Conservation (phyloP, 352 stramenopile genomes). For the Phytophthora capsici region DNA sequence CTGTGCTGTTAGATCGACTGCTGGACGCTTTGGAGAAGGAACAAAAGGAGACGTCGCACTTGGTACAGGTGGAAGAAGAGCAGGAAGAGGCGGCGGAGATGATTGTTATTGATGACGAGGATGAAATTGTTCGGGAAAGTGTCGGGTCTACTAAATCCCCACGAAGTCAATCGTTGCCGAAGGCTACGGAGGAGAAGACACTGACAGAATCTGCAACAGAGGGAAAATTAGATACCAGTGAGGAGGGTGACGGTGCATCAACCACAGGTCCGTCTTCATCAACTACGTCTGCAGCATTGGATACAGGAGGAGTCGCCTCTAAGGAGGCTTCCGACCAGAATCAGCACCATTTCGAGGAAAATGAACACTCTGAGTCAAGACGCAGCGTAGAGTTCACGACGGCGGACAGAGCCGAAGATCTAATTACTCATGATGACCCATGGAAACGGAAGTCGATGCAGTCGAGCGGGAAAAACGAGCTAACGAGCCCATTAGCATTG, state of each 20-base stretch:
- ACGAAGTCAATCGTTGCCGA: conserved; percentile 15
- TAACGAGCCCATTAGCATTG: conserved; percentile 26
- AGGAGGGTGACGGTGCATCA: not conserved
- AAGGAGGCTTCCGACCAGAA: not conserved
- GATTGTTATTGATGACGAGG: conserved; percentile 25
- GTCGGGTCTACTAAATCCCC: conserved; percentile 30
- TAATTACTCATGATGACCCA: conserved; percentile 14
- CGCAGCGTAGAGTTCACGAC: not conserved
- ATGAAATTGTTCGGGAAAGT: conserved; percentile 76
- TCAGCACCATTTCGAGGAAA: not conserved
- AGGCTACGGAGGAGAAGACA: conserved; percentile 1
- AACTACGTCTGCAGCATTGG: not conserved
- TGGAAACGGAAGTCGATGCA: conserved; percentile 35
- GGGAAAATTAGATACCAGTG: not conserved
- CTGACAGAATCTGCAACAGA: not conserved
- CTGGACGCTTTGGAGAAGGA: conserved; percentile 53
- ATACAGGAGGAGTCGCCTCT: not conserved
- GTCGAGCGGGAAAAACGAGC: conserved; percentile 11
- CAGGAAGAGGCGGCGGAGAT: conserved; percentile 13
- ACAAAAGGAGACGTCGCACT: conserved; percentile 32
- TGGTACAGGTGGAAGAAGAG: conserved; percentile 39
- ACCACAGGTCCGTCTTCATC: not conserved
- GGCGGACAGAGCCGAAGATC: not conserved
- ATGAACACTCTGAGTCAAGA: not conserved
- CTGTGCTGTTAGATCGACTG: conserved; percentile 52